Conservation (phyloP, 208 protist species). For the Phytomonas sp. region DNA sequence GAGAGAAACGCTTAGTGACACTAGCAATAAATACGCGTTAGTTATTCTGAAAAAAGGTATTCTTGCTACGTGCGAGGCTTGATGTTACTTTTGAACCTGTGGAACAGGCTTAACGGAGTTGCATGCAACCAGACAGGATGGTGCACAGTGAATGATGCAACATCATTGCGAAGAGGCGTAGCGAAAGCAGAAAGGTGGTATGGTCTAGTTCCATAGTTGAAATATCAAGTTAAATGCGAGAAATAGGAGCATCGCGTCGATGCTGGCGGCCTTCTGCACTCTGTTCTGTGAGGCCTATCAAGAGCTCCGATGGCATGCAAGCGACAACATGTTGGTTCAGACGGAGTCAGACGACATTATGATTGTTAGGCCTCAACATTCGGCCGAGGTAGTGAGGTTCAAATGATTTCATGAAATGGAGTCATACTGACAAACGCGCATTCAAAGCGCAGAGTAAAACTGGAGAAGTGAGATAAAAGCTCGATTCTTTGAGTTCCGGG, state of each 20-base stretch:
- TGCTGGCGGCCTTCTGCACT: background rate
- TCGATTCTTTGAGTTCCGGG: conserved; percentile 21
- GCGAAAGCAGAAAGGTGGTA: background rate
- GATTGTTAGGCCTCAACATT: background rate
- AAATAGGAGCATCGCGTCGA: background rate
- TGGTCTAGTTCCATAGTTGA: background rate
- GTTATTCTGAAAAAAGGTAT: background rate
- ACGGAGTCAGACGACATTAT: background rate
- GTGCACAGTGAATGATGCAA: background rate
- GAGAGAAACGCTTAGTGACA: background rate
- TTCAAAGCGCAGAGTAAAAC: conserved; percentile 27
- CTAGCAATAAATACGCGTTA: background rate
- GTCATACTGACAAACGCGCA: conserved; percentile 39
- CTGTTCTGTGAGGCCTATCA: background rate
- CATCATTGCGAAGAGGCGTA: background rate
- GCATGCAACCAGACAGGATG: background rate
- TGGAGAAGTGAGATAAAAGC: conserved; percentile 28
- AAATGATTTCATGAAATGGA: conserved; percentile 25
- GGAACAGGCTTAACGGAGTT: background rate
- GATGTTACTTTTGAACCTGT: background rate
- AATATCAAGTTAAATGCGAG: background rate
- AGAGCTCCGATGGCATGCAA: background rate
- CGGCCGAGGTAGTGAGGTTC: background rate
- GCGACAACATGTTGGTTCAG: background rate
- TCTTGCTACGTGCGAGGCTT: background rate